Evolutionary conservation across 331 rosid species (phyloP).

Genomic region (Prunus yedoensis): DNA sequence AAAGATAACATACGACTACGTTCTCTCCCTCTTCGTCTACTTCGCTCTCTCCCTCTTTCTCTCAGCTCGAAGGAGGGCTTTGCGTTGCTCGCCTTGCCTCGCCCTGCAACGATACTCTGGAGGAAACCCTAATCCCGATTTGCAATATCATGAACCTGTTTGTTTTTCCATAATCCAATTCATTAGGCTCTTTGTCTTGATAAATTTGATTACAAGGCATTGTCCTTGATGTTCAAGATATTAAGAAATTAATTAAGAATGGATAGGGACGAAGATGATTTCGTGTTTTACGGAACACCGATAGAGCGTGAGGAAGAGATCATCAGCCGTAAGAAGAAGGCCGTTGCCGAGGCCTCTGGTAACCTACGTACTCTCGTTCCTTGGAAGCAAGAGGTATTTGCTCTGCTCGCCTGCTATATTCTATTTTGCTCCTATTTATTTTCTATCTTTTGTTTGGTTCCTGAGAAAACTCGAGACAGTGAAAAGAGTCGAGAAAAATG

Average conservation of each 20-base stretch:
- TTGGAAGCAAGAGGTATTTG: constrained; percentile 94
- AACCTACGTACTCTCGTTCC: constrained; percentile 71
- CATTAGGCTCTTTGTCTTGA: not conserved
- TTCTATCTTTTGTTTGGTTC: not conserved
- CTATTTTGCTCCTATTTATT: not conserved
- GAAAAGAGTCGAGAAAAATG: not conserved
- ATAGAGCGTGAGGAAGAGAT: constrained; percentile 89
- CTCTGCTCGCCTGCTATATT: not conserved
- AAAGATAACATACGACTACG: not conserved
- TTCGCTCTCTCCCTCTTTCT: not conserved
- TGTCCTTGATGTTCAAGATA: not conserved
- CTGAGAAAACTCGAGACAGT: constrained; percentile 2
- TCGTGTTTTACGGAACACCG: constrained; percentile 83
- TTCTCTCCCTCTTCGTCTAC: not conserved
- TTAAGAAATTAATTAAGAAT: constrained; percentile 19
- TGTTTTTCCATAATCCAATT: not conserved
- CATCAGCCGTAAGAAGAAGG: constrained; percentile 85
- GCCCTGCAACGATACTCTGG: not conserved
- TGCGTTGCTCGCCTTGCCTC: not conserved
- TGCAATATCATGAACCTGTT: not conserved
- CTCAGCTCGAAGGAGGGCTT: not conserved
- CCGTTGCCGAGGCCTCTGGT: constrained; percentile 90
- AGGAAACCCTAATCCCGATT: not conserved
- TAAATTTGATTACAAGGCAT: not conserved
- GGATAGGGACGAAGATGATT: constrained; percentile 88